Percentiles rank a stretch among this genome's conserved stretches.
These are phyloP conservation scores for Allomyces arbusculus DNA, from an alignment of 192 early-diverging fungal genomes.

Conservation along the genomic window DNA sequence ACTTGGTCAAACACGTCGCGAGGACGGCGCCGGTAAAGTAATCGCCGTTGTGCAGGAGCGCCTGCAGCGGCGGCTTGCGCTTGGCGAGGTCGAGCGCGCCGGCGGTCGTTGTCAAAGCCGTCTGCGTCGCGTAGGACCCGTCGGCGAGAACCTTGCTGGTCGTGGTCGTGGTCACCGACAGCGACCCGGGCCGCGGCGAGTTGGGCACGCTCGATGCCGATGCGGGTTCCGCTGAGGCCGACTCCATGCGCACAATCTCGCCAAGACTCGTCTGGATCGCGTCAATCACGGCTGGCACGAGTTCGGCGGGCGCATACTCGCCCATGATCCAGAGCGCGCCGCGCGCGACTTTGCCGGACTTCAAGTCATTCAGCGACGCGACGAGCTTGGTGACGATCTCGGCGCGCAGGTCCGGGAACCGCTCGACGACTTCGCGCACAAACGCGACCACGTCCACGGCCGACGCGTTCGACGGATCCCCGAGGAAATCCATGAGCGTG, in stretches of 20 bases:
- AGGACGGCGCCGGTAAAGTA: conserved; percentile 82
- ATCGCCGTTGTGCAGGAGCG: conserved; percentile 77
- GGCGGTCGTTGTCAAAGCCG: conserved; percentile 45
- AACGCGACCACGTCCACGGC: conserved; percentile 92
- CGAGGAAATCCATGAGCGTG: conserved; percentile 85
- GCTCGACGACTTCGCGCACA: conserved; percentile 93
- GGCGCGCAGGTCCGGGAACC: conserved; percentile 70
- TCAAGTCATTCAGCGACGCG: conserved; percentile 55
- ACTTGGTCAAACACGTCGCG: conserved; percentile 71
- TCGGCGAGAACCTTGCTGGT: conserved; percentile 48
- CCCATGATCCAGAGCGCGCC: conserved; percentile 98
- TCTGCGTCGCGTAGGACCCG: conserved; percentile 95
- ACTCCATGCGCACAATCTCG: not conserved
- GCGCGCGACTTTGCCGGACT: conserved; percentile 76
- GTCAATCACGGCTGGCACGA: not conserved
- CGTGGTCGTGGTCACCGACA: not conserved
- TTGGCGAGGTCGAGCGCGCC: conserved; percentile 19
- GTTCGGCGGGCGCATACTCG: conserved; percentile 49
- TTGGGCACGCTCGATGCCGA: not conserved
- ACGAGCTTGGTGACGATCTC: conserved; percentile 66
- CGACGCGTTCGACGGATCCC: conserved; percentile 57
- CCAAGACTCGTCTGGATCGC: not conserved
- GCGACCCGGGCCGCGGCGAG: not conserved
- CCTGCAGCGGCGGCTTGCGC: conserved; percentile 25
- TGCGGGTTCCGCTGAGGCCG: not conserved